Base-by-base conservation (phyloP, 192 early-diverging fungal species). In the Coemansia sp. region DNA sequence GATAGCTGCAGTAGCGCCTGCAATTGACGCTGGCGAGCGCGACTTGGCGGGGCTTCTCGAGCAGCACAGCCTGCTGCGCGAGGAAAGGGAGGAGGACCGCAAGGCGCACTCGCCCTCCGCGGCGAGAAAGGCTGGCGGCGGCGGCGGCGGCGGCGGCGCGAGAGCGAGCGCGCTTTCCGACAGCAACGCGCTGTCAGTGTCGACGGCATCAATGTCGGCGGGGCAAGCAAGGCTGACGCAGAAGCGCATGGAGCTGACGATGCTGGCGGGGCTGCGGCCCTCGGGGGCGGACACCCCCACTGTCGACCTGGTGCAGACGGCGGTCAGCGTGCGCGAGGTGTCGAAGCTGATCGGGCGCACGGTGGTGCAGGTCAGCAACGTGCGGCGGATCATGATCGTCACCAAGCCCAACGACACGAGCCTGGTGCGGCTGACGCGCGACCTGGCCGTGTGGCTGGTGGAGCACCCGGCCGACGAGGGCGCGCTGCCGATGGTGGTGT, bases 361-460 rank as follows among this genome's bases (percentile, higher is more conserved):
- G 4, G 75, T 78, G 41, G 84, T 85, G 64, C 76, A 78, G 62
- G 63, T 84, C 50, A 68, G 61, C 74, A 79, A 79, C 19, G 76
- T 78, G 58, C 67, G 70, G 36, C 66, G 72, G 69, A 86, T 91
- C 7, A 90, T 94, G 89, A 88, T 94, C 51, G 89, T 94, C 34
- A 91, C 91, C 2, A 94, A 94, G 72, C 90, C 90, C 23, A 85
- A 86, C 27, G 91, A 93, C 74, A 66, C 76, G 12, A 82, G 84
- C 8, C 78, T 93, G 5, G 78, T 93, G 14, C 76, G 81, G 23
- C 80, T 89, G 70, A 93, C 92, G 27, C 85, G 89, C 2, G 85
- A 92, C 37, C 75, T 93, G 57, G 87, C 90, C 1, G 42, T 87
- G 7, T 90, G 89, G 88, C 86, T 93, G 51, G 87, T 89, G 7